Evolutionary conservation across 108 stramenopile species (phyloP).

Genomic region (Cyclotella baltica): DNA sequence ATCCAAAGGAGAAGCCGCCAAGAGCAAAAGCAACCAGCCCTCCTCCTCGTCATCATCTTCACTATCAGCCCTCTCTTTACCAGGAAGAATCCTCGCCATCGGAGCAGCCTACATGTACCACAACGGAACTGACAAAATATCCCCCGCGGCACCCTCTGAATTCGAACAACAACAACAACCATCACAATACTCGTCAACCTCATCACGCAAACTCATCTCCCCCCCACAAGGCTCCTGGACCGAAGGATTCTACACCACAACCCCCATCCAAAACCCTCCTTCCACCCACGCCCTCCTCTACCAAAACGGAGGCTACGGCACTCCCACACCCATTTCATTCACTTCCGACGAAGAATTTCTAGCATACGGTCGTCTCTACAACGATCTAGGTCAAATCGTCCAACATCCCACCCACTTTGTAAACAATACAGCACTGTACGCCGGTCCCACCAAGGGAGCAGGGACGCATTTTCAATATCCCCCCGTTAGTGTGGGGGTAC

Average conservation of each 20-base stretch:
- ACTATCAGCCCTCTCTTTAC: background rate
- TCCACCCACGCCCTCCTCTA: constrained; percentile 48
- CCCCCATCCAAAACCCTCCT: constrained; percentile 21
- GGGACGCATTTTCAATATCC: constrained; percentile 66
- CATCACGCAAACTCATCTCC: constrained; percentile 1
- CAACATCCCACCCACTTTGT: constrained; percentile 42
- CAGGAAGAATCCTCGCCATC: constrained; percentile 1
- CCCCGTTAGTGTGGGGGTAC: constrained; percentile 53
- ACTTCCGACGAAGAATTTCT: constrained; percentile 41
- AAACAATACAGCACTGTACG: constrained; percentile 51
- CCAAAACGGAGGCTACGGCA: constrained; percentile 46
- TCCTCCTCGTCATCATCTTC: background rate
- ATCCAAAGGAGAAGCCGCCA: background rate
- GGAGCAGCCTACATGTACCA: constrained; percentile 11
- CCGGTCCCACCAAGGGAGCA: constrained; percentile 29
- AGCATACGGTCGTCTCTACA: constrained; percentile 43
- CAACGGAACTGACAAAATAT: background rate
- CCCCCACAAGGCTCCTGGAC: constrained; percentile 43
- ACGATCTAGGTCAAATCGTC: constrained; percentile 54
- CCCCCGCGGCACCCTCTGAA: too few relatives aligned
- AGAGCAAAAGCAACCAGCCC: background rate
- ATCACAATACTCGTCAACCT: too few relatives aligned
- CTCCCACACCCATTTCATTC: constrained; percentile 32
- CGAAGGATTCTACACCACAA: constrained; percentile 50
- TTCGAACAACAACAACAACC: background rate